Evolutionary conservation across 1,284 basidiomycete species (phyloP), one percentile per base, ranked within the genome.

Genomic region (Hemileia vastatrix): DNA sequence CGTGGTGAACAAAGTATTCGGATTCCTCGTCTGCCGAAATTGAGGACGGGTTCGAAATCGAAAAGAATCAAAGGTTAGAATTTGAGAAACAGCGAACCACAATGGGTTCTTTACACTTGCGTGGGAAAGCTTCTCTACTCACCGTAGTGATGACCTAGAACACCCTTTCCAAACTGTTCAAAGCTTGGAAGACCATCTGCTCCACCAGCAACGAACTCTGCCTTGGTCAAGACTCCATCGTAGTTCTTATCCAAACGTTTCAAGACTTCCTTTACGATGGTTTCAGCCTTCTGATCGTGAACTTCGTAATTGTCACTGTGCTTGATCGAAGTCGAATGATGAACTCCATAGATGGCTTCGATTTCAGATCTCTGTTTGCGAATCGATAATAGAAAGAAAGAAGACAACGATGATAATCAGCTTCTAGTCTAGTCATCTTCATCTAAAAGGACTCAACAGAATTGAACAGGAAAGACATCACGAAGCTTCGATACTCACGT

Each of bases 101-200:
- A 15, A 40, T 40, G 36, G 15, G 36, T 15, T 40, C 36, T 40
- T 40, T 15, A 11, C 15, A 9, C 36, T 40, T 15, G 36, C 8
- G 8, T 40, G 9, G 9, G 36, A 27, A n/a, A 54, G 19, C 18
- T 21, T n/a, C 19, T n/a, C n/a, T n/a, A n/a, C n/a, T 88, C 82
- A 72, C 90, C 90, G 72, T 95, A 95, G 76, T 95, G 91, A 77
- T 96, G 95, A 36, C 94, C 95, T 49, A 97, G 80, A n/a, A n/a
- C n/a, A n/a, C n/a, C n/a, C 53, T 84, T 81, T 57, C 70, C 69
- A 45, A 74, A 72, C 31, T 72, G 70, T 57, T 87, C 86, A 74
- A 97, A 96, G 68, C 84, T 87, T 2, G 94, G 94, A 68, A 98
- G 77, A 0, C 79, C 79, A n/a, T 83, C 83, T 64, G 87, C 78